Base-by-base conservation (phyloP, 768 basidiomycete genomes). In the Dentipellis sp. region DNA sequence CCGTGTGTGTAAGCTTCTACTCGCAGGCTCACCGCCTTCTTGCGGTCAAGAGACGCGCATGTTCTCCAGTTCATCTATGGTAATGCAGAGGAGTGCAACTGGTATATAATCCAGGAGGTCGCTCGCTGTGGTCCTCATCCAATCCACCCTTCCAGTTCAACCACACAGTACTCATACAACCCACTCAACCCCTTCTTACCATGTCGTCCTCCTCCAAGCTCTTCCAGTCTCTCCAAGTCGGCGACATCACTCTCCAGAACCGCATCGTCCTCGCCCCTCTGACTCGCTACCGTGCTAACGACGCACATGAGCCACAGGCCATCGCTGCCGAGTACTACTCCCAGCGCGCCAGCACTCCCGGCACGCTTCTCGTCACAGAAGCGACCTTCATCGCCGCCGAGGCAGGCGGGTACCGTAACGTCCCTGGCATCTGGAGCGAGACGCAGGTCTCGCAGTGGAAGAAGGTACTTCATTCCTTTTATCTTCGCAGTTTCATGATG, bases 361-460 rank as follows among this genome's bases (percentile, higher is more conserved):
- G 51, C 51, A 52, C 51, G n/a, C 51, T 52, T 7, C 29, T 52
- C 36, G 36, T 52, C 51, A 36, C 36, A 8, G 51, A 52, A 35
- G 51, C 51, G 10, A 52, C 51, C 1, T 38, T 52, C 17, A 52
- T 38, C 51, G 35, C 51, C 6, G 29, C 14, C 11, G n/a, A 36
- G 12, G 51, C 51, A 17, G 34, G 14, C 35, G 51, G 51, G 23
- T 21, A 52, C 35, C 16, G 36, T 3, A 35, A 52, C 51, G 37
- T 29, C 16, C 51, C 51, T 9, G 51, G 51, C 34, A 37, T 38
- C n/a, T 38, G 51, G 51, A n/a, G 14, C 51, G 35, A 52, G 8
- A n/a, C 29, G 51, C 37, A 52, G 37, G 14, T 52, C 51, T 23
- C 34, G n/a, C 16, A n/a, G n/a, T 52, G 51, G 51, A 35, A 52